These are phyloP conservation scores for Plantago coronopus DNA, from an alignment of 305 asterid genomes.

Conservation along the genomic window DNA sequence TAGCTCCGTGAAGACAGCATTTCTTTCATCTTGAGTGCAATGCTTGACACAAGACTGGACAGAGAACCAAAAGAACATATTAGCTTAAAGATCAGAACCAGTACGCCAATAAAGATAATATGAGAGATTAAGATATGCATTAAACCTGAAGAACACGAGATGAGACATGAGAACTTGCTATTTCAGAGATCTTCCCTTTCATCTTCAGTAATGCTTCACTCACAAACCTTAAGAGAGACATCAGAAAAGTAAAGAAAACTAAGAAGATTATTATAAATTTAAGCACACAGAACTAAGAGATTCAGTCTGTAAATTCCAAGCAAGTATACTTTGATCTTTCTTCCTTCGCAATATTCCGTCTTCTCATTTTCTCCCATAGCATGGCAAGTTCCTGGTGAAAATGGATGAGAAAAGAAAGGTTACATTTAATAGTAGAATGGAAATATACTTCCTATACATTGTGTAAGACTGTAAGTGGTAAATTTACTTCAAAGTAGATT, in stretches of 20 bases:
- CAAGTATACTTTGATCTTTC: slow-evolving; percentile 62
- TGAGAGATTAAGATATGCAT: slow-evolving; percentile 2
- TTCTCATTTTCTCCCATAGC: slow-evolving; percentile 93
- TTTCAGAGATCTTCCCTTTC: slow-evolving; percentile 87
- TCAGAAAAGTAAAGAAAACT: slow-evolving; percentile 3
- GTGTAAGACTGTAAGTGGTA: no score
- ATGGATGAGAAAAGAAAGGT: slow-evolving; percentile 17
- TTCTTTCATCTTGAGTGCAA: slow-evolving; percentile 81
- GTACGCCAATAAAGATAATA: slow-evolving; percentile 16
- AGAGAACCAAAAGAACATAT: slow-evolving; percentile 20
- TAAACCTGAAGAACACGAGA: slow-evolving; percentile 96
- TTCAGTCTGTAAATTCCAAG: slow-evolving; percentile 3
- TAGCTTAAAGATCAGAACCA: slow-evolving; percentile 14
- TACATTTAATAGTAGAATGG: slow-evolving; percentile 18
- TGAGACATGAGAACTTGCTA: slow-evolving; percentile 75
- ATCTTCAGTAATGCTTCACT: slow-evolving; percentile 74
- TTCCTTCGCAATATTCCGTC: slow-evolving; percentile 63
- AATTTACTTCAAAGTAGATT: background rate
- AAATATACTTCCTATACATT: background rate
- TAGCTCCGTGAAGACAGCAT: slow-evolving; percentile 65
- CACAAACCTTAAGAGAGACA: slow-evolving; percentile 46
- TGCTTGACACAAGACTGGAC: slow-evolving; percentile 79
- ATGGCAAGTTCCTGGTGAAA: slow-evolving; percentile 57
- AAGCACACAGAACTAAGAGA: no score
- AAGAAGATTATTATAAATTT: no score